These are phyloP conservation scores for Ceratocystis huliohia DNA, from an alignment of 2,329 filamentous ascomycete species.

Conservation along the genomic window DNA sequence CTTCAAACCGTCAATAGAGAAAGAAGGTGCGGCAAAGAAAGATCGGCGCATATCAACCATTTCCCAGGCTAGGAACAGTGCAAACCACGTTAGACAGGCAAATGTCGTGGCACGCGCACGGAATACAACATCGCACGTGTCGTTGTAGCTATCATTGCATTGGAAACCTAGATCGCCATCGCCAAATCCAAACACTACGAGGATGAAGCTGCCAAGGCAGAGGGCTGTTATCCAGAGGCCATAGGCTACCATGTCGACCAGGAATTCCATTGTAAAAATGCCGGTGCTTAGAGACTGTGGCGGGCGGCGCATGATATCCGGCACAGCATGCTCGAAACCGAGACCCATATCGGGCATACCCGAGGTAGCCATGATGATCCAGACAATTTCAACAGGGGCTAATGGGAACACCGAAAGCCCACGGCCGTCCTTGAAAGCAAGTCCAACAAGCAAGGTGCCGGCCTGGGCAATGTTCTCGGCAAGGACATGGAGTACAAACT, in stretches of 20 bases:
- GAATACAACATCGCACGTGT: slow-evolving; percentile 50
- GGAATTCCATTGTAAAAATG: slow-evolving; percentile 53
- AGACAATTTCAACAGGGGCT: slow-evolving; percentile 63
- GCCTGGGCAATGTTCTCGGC: slow-evolving; percentile 62
- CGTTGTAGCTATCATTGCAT: slow-evolving; percentile 48
- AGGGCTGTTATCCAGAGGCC: slow-evolving; percentile 56
- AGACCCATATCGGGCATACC: slow-evolving; percentile 66
- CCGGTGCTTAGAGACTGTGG: slow-evolving; percentile 50
- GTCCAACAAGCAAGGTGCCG: slow-evolving; percentile 54
- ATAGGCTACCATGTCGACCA: slow-evolving; percentile 55
- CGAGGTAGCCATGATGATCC: slow-evolving; percentile 71
- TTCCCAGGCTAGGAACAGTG: slow-evolving; percentile 67
- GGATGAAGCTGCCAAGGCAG: slow-evolving; percentile 48
- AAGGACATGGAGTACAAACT: slow-evolving; percentile 58
- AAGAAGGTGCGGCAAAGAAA: slow-evolving; percentile 54
- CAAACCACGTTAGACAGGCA: slow-evolving; percentile 62
- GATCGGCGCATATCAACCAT: slow-evolving; percentile 59
- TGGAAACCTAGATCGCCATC: slow-evolving; percentile 44
- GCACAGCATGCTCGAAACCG: slow-evolving; percentile 56
- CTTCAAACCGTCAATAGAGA: slow-evolving; percentile 30
- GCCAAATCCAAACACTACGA: slow-evolving; percentile 52
- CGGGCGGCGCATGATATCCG: slow-evolving; percentile 55
- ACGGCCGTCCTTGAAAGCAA: slow-evolving; percentile 55
- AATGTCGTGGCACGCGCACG: slow-evolving; percentile 62
- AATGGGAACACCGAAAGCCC: slow-evolving; percentile 60